A percentile compares a stretch with the other conserved stretches of the same genome.
Conservation (phyloP, 2,329 filamentous ascomycete species). For the Botrytis fabae region DNA sequence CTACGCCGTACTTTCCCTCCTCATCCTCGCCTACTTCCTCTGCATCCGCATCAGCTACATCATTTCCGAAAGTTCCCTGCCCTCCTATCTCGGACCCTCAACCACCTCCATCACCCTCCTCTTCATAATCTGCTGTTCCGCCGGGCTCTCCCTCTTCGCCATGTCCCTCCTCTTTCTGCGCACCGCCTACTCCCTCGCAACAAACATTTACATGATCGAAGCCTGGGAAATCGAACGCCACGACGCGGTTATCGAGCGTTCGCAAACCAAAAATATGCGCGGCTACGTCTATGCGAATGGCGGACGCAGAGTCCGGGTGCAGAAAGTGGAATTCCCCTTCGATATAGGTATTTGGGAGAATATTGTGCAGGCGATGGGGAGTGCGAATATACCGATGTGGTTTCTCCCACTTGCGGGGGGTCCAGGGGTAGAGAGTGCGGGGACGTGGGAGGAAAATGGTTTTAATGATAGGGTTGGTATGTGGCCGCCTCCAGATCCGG, state of each 20-base stretch:
- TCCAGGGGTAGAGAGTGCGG: conserved; percentile 45
- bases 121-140: conserved; percentile 58
- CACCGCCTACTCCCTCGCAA: conserved; percentile 58
- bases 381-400: conserved; percentile 65
- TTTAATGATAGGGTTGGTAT: conserved; percentile 64
- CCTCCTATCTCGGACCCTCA: conserved; percentile 72
- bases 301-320: conserved; percentile 54
- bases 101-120: conserved; percentile 60
- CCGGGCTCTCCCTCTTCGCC: conserved; percentile 59
- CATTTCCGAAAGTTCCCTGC: conserved; percentile 66
- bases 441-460: conserved; percentile 70
- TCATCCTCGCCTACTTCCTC: conserved; percentile 61
- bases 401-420: conserved; percentile 63
- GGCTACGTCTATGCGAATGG: conserved; percentile 46
- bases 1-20: conserved; percentile 63
- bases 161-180: conserved; percentile 66
- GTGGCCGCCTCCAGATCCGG: conserved; percentile 66
- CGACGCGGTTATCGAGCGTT: conserved; percentile 74
- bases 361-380: conserved; percentile 74
- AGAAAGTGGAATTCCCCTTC: conserved; percentile 76
- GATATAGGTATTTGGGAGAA: conserved; percentile 76
- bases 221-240: conserved; percentile 71
- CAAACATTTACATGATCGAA: conserved; percentile 81
- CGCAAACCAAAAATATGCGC: conserved; percentile 57
- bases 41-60: conserved; percentile 58